Evolutionary conservation across 495 filamentous ascomycete species (phyloP), one percentile per base, ranked within the genome.

Genomic region (Ramalina peruviana): DNA sequence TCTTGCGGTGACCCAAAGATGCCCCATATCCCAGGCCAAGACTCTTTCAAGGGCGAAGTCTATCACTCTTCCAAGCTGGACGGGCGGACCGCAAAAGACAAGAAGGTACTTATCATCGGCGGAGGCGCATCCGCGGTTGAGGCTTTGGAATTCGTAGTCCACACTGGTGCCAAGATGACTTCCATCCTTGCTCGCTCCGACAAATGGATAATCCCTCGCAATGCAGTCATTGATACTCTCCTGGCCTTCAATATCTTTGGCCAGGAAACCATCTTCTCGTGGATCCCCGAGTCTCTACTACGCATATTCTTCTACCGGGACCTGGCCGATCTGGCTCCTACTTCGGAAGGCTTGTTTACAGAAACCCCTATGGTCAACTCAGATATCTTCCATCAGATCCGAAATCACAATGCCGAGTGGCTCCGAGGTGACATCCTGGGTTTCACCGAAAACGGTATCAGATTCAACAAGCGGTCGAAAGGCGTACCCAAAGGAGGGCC

Each of bases 171-270:
- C 0, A 66, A 65, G 6, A 78, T 81, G 54, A 81, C 83, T 1
- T 79, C 82, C 53, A 78, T 94, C 16, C 72, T 92, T 5, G 79
- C 85, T 1, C 75, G 86, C 15, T 81, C 77, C 21, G 86, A 92
- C 58, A 92, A 92, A 67, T 92, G 86, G 86, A 82, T 92, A 46
- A 89, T 92, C 48, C 87, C 86, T 3, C 78, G 87, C 13, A 88
- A 89, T 54, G 67, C 82, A 3, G 37, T 90, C 13, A 69, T 88
- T 30, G 82, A 92, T 60, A 71, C 79, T 7, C 69, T 92, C 19
- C 71, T 94, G 11, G 72, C 82, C 1, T 62, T 85, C 51, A 94
- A 94, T 59, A 74, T 90, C 49, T 83, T 88, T 53, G 85, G 87
- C 6, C 73, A 81, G 54, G 83, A 92, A 65, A 87, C 82, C 0